Percentiles rank a stretch among this genome's conserved stretches.
These are phyloP conservation scores for Fagus sylvatica DNA, from an alignment of 306 rosid species.

Conservation along the genomic window DNA sequence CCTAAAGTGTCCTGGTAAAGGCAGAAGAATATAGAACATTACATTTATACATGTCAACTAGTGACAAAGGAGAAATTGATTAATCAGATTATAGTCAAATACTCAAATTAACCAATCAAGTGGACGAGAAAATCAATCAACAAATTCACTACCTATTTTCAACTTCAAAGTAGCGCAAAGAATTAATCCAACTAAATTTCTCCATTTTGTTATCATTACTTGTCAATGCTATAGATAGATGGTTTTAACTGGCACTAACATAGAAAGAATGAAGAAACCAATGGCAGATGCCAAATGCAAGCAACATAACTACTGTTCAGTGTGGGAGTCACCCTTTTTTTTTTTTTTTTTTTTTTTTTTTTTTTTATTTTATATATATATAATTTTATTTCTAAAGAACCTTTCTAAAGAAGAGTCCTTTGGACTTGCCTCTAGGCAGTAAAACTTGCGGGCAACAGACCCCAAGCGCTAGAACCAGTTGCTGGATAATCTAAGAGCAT, in stretches of 20 bases:
- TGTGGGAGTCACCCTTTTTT: background rate
- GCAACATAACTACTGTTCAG: background rate
- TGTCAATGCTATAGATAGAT: background rate
- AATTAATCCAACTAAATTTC: background rate
- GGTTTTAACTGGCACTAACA: background rate
- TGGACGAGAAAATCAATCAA: background rate
- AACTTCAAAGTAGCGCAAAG: background rate
- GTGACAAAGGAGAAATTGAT: background rate
- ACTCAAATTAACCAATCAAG: conserved; percentile 13
- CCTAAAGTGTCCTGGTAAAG: conserved; percentile 59
- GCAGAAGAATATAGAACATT: conserved; percentile 16
- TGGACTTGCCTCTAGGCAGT: too few relatives aligned
- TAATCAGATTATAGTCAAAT: conserved; percentile 7
- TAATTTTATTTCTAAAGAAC: too few relatives aligned
- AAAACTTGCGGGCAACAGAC: too few relatives aligned
- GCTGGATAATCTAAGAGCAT: too few relatives aligned
- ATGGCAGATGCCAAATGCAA: background rate
- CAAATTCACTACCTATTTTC: background rate
- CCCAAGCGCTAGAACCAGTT: too few relatives aligned
- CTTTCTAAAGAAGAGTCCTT: too few relatives aligned
- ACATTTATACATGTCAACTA: conserved; percentile 10
- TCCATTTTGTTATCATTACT: background rate
- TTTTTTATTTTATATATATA: too few relatives aligned
- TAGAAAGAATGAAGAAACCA: background rate
- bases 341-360: too few relatives aligned